A percentile compares a stretch with the other conserved stretches of the same genome.
phyloP scores from a whole-genome alignment of 1,284 basidiomycete genomes.

The Sporisorium iseilematis-ciliati region DNA sequence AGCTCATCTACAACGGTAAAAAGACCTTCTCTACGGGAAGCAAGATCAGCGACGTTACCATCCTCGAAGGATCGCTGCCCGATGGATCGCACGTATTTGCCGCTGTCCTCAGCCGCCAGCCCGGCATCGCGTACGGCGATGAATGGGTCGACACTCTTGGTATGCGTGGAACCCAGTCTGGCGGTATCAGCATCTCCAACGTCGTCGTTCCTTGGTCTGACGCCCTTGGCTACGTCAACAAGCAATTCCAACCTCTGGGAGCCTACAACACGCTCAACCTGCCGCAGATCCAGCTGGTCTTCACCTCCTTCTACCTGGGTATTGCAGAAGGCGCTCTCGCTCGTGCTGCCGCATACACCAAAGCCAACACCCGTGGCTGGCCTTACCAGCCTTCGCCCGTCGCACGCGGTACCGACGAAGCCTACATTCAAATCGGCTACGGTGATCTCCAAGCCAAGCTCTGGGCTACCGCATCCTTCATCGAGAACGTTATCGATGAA shows the following conservation, averaged over 20 bases:
- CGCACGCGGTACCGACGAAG: slow-evolving; percentile 62
- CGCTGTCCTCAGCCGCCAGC: slow-evolving; percentile 60
- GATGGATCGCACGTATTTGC: slow-evolving; percentile 67
- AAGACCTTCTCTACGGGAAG: slow-evolving; percentile 69
- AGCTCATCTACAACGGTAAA: slow-evolving; percentile 65
- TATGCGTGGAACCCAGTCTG: slow-evolving; percentile 67
- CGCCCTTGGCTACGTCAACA: slow-evolving; percentile 61
- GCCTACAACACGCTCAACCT: slow-evolving; percentile 68
- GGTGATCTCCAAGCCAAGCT: slow-evolving; percentile 67
- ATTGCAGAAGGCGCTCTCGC: slow-evolving; percentile 68
- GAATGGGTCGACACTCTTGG: slow-evolving; percentile 70
- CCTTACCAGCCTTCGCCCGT: slow-evolving; percentile 63
- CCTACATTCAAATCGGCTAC: slow-evolving; percentile 69
- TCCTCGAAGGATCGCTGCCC: slow-evolving; percentile 66
- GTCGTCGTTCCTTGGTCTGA: slow-evolving; percentile 62
- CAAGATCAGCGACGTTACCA: slow-evolving; percentile 68
- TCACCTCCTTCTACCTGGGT: slow-evolving; percentile 69
- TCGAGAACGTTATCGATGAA: slow-evolving; percentile 57
- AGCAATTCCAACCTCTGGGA: slow-evolving; percentile 61
- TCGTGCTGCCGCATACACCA: slow-evolving; percentile 64
- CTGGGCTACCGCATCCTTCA: slow-evolving; percentile 66
- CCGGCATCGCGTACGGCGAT: slow-evolving; percentile 67
- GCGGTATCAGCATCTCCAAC: slow-evolving; percentile 63
- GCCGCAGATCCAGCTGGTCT: slow-evolving; percentile 68
- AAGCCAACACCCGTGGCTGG: slow-evolving; percentile 68